Evolutionary conservation across 2,329 filamentous ascomycete genomes (phyloP).

Genomic region (Teratosphaeria gauchensis): DNA sequence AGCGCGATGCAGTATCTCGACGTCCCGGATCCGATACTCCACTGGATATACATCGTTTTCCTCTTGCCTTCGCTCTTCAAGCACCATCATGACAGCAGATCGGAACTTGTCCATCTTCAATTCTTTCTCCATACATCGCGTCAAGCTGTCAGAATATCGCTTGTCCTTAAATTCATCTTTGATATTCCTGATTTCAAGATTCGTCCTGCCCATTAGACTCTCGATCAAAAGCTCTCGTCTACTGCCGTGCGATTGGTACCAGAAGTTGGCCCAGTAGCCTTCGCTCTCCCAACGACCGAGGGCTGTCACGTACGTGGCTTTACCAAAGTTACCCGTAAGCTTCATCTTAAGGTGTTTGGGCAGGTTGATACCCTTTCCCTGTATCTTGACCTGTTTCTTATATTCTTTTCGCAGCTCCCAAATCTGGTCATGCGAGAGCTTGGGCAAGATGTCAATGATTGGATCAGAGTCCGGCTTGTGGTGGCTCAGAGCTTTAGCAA

Average conservation of each 20-base stretch:
- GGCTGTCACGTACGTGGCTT: slow-evolving; percentile 81
- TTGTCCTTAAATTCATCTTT: slow-evolving; percentile 86
- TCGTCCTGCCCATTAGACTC: slow-evolving; percentile 78
- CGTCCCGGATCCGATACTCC: slow-evolving; percentile 55
- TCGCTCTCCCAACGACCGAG: slow-evolving; percentile 87
- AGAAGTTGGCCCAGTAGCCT: slow-evolving; percentile 96
- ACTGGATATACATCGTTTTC: slow-evolving; percentile 55
- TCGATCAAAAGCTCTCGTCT: slow-evolving; percentile 87
- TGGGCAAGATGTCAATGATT: slow-evolving; percentile 75
- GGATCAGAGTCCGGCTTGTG: slow-evolving; percentile 56
- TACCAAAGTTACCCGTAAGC: slow-evolving; percentile 69
- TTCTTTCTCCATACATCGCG: slow-evolving; percentile 82
- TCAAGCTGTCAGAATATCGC: slow-evolving; percentile 74
- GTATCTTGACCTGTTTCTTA: slow-evolving; percentile 78
- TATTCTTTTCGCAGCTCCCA: slow-evolving; percentile 80
- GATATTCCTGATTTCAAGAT: slow-evolving; percentile 77
- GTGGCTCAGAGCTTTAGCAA: slow-evolving; percentile 66
- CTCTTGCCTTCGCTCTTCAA: slow-evolving; percentile 77
- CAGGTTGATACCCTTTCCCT: slow-evolving; percentile 71
- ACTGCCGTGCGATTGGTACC: slow-evolving; percentile 82
- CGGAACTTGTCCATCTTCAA: slow-evolving; percentile 96
- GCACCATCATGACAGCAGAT: slow-evolving; percentile 68
- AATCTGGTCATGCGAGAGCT: slow-evolving; percentile 77
- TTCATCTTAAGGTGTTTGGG: slow-evolving; percentile 81
- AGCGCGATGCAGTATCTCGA: slow-evolving; percentile 60